Evolutionary conservation across 371 early-diverging fungal species (phyloP), one percentile per base, ranked within the genome.

Genomic region (Globomyces sp.): DNA sequence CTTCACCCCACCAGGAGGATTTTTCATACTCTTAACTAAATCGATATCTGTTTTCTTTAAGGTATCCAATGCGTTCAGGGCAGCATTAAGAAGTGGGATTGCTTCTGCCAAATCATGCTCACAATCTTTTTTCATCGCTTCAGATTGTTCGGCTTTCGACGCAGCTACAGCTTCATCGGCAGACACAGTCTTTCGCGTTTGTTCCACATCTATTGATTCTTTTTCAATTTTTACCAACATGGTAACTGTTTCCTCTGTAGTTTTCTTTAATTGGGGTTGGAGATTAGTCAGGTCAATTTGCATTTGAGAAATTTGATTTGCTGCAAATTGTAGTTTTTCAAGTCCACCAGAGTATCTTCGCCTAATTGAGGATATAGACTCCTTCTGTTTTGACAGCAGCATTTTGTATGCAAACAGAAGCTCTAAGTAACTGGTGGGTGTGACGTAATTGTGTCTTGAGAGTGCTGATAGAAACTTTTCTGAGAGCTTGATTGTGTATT

Each of bases 11-110:
- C 78, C 83, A 1, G 86, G 86, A 10, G 87, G 87, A 63, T 81
- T 85, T 68, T 82, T 83, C 86, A 87, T 86, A 9, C 77, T 75
- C 68, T 84, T 87, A 6, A 87, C 85, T 41, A 80, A 64, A 70
- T 84, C 85, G 59, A 84, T 80, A 66, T 84, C 85, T 36, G 63
- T 70, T 68, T 84, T 84, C 63, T 84, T 82, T 48, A 84, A 63
- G 2, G 85, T 84, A 57, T 84, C 85, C 37, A 84, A 64, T 40
- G 85, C 85, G 10, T 76, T 45, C 13, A 84, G 71, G 1, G 85
- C 85, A 4, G 82, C 67, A 64, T 82, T 82, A 43, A 84, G 68
- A 45, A 84, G 63, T 11, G 85, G 85, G 37, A 84, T 68, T 1
- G 85, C 85, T 46, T 80, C 73, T 0, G 84, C 82, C 24, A 84